These are phyloP conservation scores for Polygonum aviculare DNA, from an alignment of 148 eudicot genomes.

Conservation along the genomic window DNA sequence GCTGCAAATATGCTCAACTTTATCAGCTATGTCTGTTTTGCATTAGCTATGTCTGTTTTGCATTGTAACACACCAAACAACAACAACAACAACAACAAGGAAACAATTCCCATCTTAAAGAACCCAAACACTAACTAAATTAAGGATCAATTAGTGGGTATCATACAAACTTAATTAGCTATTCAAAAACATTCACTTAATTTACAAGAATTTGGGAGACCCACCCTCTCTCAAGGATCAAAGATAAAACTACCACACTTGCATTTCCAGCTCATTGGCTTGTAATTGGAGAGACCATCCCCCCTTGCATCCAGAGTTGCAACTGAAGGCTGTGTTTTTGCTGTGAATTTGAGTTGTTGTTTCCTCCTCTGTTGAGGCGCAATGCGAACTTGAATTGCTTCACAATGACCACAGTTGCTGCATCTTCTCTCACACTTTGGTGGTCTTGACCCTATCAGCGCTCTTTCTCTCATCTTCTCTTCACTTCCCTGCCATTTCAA, in stretches of 20 bases:
- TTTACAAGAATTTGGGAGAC: not conserved
- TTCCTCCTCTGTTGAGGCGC: constrained; percentile 22
- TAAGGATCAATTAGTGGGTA: not conserved
- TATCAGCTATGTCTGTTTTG: not conserved
- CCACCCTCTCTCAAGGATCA: constrained; percentile 35
- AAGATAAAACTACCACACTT: constrained; percentile 70
- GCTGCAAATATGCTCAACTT: constrained; percentile 5
- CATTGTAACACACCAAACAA: not conserved
- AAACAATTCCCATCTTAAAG: not conserved
- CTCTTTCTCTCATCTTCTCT: constrained; percentile 20
- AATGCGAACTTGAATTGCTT: constrained; percentile 75
- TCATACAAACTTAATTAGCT: constrained; percentile 3
- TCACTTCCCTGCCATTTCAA: constrained; percentile 12
- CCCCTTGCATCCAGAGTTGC: constrained; percentile 39
- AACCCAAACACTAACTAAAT: no score
- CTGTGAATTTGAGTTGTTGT: not conserved
- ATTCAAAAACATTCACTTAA: not conserved
- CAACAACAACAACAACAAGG: not conserved
- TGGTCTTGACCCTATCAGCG: constrained; percentile 78
- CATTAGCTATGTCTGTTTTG: not conserved
- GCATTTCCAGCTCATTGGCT: constrained; percentile 90
- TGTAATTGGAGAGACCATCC: constrained; percentile 55
- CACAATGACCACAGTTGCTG: constrained; percentile 51
- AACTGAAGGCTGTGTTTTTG: not conserved
- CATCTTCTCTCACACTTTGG: constrained; percentile 72